phyloP scores from a whole-genome alignment of 2,329 filamentous ascomycete species.

The Ceratocystis diversiconidia region DNA sequence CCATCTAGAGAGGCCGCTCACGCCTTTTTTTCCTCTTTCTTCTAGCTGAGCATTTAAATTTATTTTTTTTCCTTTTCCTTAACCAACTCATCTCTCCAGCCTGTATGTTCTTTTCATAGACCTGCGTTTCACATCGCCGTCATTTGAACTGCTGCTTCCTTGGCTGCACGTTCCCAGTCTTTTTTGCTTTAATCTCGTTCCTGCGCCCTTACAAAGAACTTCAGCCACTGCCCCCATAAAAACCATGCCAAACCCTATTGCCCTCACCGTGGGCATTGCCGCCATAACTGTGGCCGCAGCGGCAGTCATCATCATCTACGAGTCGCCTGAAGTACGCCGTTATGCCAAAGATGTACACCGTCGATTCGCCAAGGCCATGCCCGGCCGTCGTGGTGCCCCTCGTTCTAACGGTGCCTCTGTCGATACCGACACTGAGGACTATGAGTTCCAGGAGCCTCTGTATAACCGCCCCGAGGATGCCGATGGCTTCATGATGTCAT shows the following conservation, averaged over 20 bases:
- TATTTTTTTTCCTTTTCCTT: background rate
- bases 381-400: constrained; percentile 31
- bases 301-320: constrained; percentile 46
- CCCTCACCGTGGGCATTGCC: constrained; percentile 43
- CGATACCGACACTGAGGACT: constrained; percentile 34
- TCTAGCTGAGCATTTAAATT: background rate
- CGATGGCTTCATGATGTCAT: constrained; percentile 45
- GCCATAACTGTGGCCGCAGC: constrained; percentile 44
- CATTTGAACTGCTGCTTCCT: background rate
- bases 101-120: constrained; percentile 6
- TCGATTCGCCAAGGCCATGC: constrained; percentile 43
- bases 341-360: constrained; percentile 47
- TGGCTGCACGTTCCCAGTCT: background rate
- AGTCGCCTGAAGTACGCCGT: constrained; percentile 48
- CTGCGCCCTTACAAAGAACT: too few relatives aligned
- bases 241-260: constrained; percentile 34
- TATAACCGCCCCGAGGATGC: constrained; percentile 55
- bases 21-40: background rate
- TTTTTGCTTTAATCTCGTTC: background rate
- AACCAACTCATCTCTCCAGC: background rate
- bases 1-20: background rate
- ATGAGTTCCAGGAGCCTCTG: constrained; percentile 33
- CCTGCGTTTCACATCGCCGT: background rate
- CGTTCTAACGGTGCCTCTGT: background rate
- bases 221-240: background rate